phyloP scores from a whole-genome alignment of 1,284 basidiomycete species.

The Ustilago sp. region DNA sequence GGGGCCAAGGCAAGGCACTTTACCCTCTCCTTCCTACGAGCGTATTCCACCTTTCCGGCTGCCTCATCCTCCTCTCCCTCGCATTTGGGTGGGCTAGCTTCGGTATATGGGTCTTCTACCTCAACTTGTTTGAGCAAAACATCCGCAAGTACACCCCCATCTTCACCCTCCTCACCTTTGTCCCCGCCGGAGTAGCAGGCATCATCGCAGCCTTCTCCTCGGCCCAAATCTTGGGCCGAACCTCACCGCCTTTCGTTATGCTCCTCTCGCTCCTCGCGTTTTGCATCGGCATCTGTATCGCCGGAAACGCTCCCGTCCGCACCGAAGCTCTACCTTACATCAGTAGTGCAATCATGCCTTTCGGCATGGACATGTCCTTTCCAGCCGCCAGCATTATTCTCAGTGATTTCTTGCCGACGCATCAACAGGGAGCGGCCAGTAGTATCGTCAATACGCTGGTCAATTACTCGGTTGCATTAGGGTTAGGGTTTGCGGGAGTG shows the following conservation, averaged over 20 bases:
- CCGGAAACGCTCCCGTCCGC: constrained; percentile 36
- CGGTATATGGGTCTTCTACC: constrained; percentile 54
- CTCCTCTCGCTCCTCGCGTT: constrained; percentile 50
- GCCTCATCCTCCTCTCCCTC: constrained; percentile 39
- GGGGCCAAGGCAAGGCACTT: constrained; percentile 25
- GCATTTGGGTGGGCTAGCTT: constrained; percentile 54
- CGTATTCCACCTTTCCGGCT: constrained; percentile 38
- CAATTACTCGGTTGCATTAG: constrained; percentile 58
- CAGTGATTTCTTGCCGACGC: constrained; percentile 39
- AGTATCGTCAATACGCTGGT: constrained; percentile 61
- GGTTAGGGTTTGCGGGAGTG: constrained; percentile 57
- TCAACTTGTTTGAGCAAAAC: constrained; percentile 24
- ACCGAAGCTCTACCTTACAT: constrained; percentile 37
- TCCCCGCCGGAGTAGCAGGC: constrained; percentile 40
- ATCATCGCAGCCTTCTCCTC: constrained; percentile 48
- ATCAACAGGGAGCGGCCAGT: constrained; percentile 55
- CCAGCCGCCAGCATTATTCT: constrained; percentile 55
- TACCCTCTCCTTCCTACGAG: constrained; percentile 53
- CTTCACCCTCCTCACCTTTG: constrained; percentile 28
- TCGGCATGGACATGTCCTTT: constrained; percentile 60
- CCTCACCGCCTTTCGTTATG: constrained; percentile 46
- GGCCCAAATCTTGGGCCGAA: constrained; percentile 33
- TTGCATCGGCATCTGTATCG: constrained; percentile 45
- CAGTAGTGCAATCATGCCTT: constrained; percentile 36
- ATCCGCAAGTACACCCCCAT: constrained; percentile 33